These are phyloP conservation scores for Emmonsiellopsis sp. DNA, from an alignment of 2,329 filamentous ascomycete species.

Conservation along the genomic window DNA sequence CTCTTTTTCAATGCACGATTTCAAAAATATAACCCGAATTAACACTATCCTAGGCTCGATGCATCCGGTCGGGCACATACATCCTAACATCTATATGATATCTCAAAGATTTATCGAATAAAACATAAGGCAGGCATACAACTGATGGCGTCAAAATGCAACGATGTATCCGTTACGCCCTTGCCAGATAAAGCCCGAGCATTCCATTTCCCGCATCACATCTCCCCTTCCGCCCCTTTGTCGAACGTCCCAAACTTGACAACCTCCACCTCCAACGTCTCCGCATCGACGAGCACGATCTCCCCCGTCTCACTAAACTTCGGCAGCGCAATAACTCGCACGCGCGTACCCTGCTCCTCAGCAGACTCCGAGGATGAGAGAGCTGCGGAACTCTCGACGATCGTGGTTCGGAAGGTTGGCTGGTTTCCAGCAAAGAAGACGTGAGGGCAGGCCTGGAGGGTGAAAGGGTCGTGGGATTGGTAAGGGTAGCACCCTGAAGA, in stretches of 20 bases:
- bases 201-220: background rate
- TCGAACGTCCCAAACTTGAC: slow-evolving; percentile 44
- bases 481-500: slow-evolving; percentile 82
- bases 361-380: slow-evolving; percentile 21
- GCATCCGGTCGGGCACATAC: no score
- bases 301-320: slow-evolving; percentile 70
- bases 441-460: slow-evolving; percentile 76
- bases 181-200: background rate
- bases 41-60: no score
- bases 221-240: background rate
- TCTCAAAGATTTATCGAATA: no score
- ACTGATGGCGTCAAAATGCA: no score
- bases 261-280: slow-evolving; percentile 69
- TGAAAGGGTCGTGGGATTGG: slow-evolving; percentile 85
- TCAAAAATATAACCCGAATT: no score
- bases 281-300: slow-evolving; percentile 72
- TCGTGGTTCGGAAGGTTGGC: slow-evolving; percentile 61
- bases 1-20: no score
- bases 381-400: slow-evolving; percentile 42
- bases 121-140: no score
- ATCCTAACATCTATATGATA: no score
- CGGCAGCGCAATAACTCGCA: slow-evolving; percentile 74
- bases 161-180: no score
- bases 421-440: slow-evolving; percentile 86
- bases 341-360: slow-evolving; percentile 34